Conservation (phyloP, 2,329 filamentous ascomycete species). For the Fusarium sp. region DNA sequence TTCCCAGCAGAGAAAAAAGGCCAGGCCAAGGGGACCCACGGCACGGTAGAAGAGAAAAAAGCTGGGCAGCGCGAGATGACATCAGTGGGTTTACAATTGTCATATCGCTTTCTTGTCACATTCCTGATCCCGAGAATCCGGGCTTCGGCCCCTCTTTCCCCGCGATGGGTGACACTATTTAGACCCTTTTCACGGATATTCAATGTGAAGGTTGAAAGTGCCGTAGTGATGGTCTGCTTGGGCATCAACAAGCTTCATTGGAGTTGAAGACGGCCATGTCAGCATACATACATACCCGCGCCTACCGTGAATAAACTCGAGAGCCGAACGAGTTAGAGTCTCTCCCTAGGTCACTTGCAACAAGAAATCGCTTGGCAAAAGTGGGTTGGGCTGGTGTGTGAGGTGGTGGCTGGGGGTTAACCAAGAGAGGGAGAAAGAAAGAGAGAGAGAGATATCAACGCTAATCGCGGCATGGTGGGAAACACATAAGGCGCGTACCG, state of each 20-base stretch:
- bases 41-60: background rate
- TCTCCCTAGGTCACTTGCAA: background rate
- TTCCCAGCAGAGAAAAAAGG: background rate
- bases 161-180: constrained; percentile 5
- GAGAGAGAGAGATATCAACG: background rate
- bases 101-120: constrained; percentile 8
- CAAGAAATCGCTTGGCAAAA: background rate
- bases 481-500: background rate
- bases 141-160: constrained; percentile 29
- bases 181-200: background rate
- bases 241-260: background rate
- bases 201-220: background rate
- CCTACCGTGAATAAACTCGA: background rate
- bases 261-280: background rate
- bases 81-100: constrained; percentile 6
- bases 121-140: constrained; percentile 19
- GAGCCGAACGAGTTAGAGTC: background rate
- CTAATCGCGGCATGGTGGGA: background rate
- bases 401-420: background rate
- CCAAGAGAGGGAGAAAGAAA: background rate
- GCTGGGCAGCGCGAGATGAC: background rate
- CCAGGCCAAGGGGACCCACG: background rate
- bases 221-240: background rate
- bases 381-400: background rate
- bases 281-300: background rate